phyloP scores from a whole-genome alignment of 345 rosid species.

The Gossypium arboreum region DNA sequence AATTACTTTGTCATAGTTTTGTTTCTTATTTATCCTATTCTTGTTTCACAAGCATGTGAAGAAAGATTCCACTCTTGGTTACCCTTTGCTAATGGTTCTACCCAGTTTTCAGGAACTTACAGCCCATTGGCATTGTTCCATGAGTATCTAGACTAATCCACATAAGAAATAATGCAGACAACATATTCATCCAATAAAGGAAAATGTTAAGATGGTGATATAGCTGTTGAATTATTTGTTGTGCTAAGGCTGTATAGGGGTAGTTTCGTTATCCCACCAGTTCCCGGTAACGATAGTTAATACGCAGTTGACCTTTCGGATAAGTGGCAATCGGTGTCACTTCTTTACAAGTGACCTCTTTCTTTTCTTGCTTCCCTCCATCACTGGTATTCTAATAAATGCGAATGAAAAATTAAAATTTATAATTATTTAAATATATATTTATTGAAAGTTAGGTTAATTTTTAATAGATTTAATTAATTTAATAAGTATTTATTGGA shows the following conservation, averaged over 20 bases:
- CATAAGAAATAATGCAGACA: not conserved
- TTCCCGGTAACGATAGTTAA: not conserved
- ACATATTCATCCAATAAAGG: not conserved
- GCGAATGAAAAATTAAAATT: too few relatives aligned
- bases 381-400: too few relatives aligned
- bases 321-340: not conserved
- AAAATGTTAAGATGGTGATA: not conserved
- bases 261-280: not conserved
- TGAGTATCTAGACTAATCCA: not conserved
- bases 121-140: not conserved
- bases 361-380: not conserved
- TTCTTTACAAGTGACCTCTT: not conserved
- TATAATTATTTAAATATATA: too few relatives aligned
- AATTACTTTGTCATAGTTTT: not conserved
- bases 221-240: not conserved
- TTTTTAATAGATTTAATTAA: too few relatives aligned
- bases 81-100: not conserved
- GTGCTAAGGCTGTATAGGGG: not conserved
- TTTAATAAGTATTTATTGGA: too few relatives aligned
- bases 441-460: too few relatives aligned
- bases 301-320: not conserved
- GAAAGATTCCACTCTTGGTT: not conserved
- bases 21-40: not conserved
- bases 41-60: not conserved
- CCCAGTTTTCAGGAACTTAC: conserved; percentile 5